A percentile compares a stretch with the other conserved stretches of the same genome.
Conservation (phyloP, 148 eudicot species). For the Rhododendron kiyosumense region DNA sequence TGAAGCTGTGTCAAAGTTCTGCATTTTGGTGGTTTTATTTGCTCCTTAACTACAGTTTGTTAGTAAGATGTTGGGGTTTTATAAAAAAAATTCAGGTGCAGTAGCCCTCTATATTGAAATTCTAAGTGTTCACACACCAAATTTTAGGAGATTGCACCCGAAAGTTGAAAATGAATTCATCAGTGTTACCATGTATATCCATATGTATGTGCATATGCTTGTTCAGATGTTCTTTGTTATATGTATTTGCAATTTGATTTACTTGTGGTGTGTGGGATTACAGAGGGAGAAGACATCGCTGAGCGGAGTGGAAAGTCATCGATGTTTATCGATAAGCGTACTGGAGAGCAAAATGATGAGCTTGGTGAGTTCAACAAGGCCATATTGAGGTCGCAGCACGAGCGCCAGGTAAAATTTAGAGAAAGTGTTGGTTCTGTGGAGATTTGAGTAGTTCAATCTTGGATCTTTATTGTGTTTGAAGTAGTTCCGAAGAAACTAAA, state of each 20-base stretch:
- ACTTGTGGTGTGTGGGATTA: conserved; percentile 10
- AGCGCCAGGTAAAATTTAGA: conserved; percentile 53
- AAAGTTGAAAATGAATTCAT: not conserved
- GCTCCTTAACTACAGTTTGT: not conserved
- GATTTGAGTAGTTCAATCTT: not conserved
- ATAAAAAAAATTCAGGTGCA: not conserved
- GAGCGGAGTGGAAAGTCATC: conserved; percentile 82
- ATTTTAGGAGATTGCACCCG: not conserved
- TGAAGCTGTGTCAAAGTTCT: not conserved
- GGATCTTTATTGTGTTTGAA: not conserved
- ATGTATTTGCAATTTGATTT: not conserved
- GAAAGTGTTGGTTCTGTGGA: not conserved
- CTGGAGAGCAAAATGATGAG: conserved; percentile 70
- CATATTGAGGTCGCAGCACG: conserved; percentile 84
- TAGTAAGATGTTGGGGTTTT: not conserved
- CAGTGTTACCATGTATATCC: not conserved
- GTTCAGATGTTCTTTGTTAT: not conserved
- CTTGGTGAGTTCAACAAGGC: conserved; percentile 88
- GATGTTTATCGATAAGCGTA: conserved; percentile 73
- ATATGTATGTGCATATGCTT: not conserved
- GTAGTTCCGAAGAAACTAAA: not conserved
- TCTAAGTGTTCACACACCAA: not conserved
- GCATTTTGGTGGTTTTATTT: not conserved
- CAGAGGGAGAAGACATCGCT: conserved; percentile 85
- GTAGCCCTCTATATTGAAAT: not conserved